Base-by-base conservation (phyloP, 345 rosid genomes). In the Excoecaria agallocha region DNA sequence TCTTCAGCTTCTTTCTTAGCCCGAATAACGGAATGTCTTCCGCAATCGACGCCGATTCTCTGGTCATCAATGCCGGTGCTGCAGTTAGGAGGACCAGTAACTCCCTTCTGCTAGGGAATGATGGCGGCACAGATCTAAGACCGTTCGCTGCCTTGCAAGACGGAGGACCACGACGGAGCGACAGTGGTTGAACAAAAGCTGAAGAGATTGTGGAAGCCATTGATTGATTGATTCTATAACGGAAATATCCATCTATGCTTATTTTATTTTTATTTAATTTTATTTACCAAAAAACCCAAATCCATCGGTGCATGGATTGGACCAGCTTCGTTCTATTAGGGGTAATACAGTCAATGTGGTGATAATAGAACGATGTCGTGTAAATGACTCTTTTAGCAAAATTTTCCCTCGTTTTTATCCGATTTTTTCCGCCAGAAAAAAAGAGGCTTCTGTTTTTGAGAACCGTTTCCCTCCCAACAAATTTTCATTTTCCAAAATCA, bases 1-100 rank as follows among this genome's bases (percentile, higher is more conserved):
- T 85, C 84, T 35, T 85, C 51, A 94, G 81, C 78, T 85, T 90
- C 90, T 84, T 94, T 85, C 90, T 83, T 43, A 94, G 77, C 1
- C 97, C 98, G 71, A 94, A 94, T 10, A 92, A 78, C 17, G 86
- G 86, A 43, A 94, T 94, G 77, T 89, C 84, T 83, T 77, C 75
- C 38, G 96, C 97, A 70, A 63, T 45, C 1, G 94, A 82, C 3
- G 82, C 68, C 50, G 76, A 60, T 66, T 81, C 87, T 68, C 78
- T 50, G 0, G 62, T 77, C 0, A 81, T 70, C 43, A 87, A 50
- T 43, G 81, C 85, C 54, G 90, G 88, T 17, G 84, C 77, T 20
- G 89, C 82, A 12, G 97, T 85, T n/a, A 90, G 49, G 8, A 86
- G 80, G 77, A 86, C 78, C 37, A 89, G 81, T 8, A 89, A 77